These are phyloP conservation scores for Cicer judaicum DNA, from an alignment of 306 rosid genomes.

Conservation along the genomic window DNA sequence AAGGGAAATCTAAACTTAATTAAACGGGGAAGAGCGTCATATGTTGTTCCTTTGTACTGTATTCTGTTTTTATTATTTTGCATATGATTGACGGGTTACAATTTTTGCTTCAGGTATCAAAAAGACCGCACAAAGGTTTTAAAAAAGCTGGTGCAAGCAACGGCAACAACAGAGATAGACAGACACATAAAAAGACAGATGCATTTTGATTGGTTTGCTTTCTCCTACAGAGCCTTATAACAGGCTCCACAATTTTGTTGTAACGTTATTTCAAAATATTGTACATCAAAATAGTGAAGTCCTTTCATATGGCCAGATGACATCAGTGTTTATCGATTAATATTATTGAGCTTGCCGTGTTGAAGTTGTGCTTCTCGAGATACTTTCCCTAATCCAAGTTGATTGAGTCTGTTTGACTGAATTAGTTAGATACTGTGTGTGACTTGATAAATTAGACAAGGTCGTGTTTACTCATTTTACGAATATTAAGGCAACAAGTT, in stretches of 20 bases:
- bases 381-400: background rate
- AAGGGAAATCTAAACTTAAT: slow-evolving; percentile 4
- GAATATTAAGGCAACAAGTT: too few species aligned
- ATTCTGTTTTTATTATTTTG: slow-evolving; percentile 24
- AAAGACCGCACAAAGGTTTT: slow-evolving; percentile 48
- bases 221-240: slow-evolving; percentile 35
- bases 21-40: background rate
- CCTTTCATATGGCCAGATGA: slow-evolving; percentile 1
- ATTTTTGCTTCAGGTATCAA: slow-evolving; percentile 53
- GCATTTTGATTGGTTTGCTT: slow-evolving; percentile 39
- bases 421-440: background rate
- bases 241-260: slow-evolving; percentile 53
- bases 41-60: background rate
- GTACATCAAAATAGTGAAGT: slow-evolving; percentile 7
- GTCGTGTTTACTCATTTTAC: too few species aligned
- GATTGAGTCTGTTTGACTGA: background rate
- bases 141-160: slow-evolving; percentile 49
- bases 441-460: background rate
- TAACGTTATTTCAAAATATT: slow-evolving; percentile 20
- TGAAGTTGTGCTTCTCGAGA: background rate
- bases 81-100: background rate
- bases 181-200: slow-evolving; percentile 50
- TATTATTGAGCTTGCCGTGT: background rate
- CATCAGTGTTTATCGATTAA: background rate
- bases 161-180: slow-evolving; percentile 41